These are phyloP conservation scores for Trypanosoma avium DNA, from an alignment of 208 protist species.

Conservation along the genomic window DNA sequence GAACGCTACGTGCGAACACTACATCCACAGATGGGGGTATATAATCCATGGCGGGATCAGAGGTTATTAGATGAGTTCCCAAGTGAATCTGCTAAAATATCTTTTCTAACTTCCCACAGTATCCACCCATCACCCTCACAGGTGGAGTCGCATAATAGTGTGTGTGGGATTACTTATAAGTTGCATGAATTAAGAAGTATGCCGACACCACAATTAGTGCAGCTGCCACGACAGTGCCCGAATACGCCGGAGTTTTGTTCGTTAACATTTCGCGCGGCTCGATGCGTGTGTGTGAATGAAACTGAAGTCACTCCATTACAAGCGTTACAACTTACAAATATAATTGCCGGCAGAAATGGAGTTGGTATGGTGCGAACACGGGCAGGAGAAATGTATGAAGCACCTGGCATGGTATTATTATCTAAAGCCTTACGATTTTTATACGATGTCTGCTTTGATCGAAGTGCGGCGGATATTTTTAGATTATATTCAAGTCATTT, in stretches of 20 bases:
- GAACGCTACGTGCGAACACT: conserved; percentile 87
- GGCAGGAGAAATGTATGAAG: conserved; percentile 88
- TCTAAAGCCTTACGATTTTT: conserved; percentile 67
- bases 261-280: conserved; percentile 66
- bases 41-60: conserved; percentile 90
- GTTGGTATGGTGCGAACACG: conserved; percentile 78
- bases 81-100: conserved; percentile 71
- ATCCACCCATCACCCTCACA: conserved; percentile 60
- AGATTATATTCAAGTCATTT: conserved; percentile 78
- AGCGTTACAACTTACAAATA: conserved; percentile 84
- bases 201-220: conserved; percentile 57
- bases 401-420: conserved; percentile 89
- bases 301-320: conserved; percentile 76
- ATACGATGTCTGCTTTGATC: conserved; percentile 89
- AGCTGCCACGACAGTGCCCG: conserved; percentile 60
- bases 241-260: conserved; percentile 79
- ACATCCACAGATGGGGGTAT: conserved; percentile 84
- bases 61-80: conserved; percentile 84
- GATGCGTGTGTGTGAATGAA: conserved; percentile 85
- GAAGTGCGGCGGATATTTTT: conserved; percentile 70
- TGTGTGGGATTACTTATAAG: conserved; percentile 86
- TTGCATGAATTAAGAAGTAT: conserved; percentile 59
- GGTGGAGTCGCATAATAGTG: conserved; percentile 79
- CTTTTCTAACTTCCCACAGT: conserved; percentile 69
- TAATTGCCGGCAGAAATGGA: conserved; percentile 87